Evolutionary conservation across 495 filamentous ascomycete species (phyloP), one percentile per base, ranked within the genome.

Genomic region (Penicillium ucsense): DNA sequence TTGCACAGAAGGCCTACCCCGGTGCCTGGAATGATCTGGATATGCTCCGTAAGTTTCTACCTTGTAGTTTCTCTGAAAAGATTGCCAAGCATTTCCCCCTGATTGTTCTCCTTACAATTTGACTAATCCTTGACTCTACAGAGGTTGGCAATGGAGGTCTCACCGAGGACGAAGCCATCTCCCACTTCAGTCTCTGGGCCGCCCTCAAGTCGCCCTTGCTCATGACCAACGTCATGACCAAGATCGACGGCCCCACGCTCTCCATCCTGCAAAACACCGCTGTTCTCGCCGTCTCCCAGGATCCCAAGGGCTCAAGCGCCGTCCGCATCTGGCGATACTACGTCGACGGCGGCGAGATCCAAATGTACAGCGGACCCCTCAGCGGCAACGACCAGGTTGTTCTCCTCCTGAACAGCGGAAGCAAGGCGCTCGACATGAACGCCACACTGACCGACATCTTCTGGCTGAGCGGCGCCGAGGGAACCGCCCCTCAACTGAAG

Each of bases 131-230:
- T 20, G 4, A 20, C 28, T 76, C 74, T 71, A 41, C 57, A 45
- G 81, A 84, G 59, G 76, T 85, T 41, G 83, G 82, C 27, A 84
- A 82, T 45, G 70, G 68, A 11, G 71, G 66, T 4, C 65, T 85
- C 46, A 76, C 67, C 6, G 63, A 73, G 31, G 64, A 62, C 4
- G 60, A 68, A 46, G 61, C 63, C 9, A 53, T 57, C 31, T 52
- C 51, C 11, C 71, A 65, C 38, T 63, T 68, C 51, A 58, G 48
- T 33, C 56, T 68, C 37, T 68, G 65, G 65, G 65, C 65, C 5
- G 46, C 60, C 5, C 38, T 62, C 20, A 68, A 68, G 49, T 66
- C 62, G 6, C 63, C 66, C 3, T 52, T 69, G 3, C 56, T 69
- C 29, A 64, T 68, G 64, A 63, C 49, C 34, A 61, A 60, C 45